A percentile compares a stretch with the other conserved stretches of the same genome.
These are phyloP conservation scores for Leptographium flavum DNA, from an alignment of 2,329 filamentous ascomycete species.

Conservation along the genomic window DNA sequence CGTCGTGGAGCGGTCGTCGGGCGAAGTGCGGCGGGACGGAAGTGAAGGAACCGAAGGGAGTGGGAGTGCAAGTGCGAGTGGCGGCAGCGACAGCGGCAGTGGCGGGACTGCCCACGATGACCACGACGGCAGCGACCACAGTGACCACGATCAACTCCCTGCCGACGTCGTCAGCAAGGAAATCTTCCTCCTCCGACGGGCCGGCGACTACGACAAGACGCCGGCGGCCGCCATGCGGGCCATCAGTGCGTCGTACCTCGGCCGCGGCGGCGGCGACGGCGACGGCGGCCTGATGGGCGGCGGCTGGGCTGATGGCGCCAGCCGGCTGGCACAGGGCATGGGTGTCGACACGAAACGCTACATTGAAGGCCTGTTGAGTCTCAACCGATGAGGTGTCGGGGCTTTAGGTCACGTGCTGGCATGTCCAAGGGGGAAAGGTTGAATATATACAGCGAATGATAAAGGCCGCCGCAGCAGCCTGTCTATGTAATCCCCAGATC, in stretches of 20 bases:
- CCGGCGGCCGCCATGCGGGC: slow-evolving; percentile 15
- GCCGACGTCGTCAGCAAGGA: slow-evolving; percentile 33
- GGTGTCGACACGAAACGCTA: slow-evolving; percentile 65
- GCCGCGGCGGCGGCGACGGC: slow-evolving; percentile 9
- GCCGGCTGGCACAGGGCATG: slow-evolving; percentile 54
- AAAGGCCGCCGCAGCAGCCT: no score
- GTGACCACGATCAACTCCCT: background rate
- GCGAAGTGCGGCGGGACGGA: slow-evolving; percentile 4
- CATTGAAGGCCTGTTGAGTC: slow-evolving; percentile 55
- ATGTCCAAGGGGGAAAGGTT: no score
- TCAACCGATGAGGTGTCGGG: slow-evolving; percentile 28
- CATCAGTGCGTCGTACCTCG: slow-evolving; percentile 8
- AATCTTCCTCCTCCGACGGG: slow-evolving; percentile 45
- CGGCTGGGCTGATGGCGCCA: slow-evolving; percentile 39
- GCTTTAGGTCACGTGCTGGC: no score
- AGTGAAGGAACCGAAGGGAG: no score
- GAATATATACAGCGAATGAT: no score
- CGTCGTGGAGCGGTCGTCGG: slow-evolving; percentile 26
- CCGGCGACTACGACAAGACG: slow-evolving; percentile 36
- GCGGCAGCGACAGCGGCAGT: background rate
- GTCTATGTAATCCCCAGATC: no score
- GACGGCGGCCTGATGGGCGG: slow-evolving; percentile 2
- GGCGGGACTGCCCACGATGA: background rate
- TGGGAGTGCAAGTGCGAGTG: no score
- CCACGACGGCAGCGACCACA: background rate